Conservation (phyloP, 2,329 filamentous ascomycete genomes). For the Saccharata proteae region DNA sequence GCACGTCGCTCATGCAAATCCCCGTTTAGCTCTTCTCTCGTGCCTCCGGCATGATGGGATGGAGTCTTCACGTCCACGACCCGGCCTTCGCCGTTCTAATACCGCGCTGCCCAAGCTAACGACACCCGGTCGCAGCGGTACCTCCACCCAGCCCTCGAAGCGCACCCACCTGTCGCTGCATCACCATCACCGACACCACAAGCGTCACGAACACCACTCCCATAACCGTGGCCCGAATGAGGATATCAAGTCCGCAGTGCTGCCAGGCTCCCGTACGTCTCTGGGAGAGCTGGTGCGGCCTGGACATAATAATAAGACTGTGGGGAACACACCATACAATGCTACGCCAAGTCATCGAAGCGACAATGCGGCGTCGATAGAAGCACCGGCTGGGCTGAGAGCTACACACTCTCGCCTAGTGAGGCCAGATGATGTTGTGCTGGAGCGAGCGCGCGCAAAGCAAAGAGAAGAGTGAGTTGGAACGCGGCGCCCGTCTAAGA, state of each 20-base stretch:
- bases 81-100: no score
- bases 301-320: constrained; percentile 15
- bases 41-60: no score
- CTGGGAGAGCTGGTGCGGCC: constrained; percentile 31
- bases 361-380: neutral
- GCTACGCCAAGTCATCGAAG: neutral
- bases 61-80: no score
- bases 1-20: no score
- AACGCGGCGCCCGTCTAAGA: neutral
- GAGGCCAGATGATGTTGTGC: constrained; percentile 26
- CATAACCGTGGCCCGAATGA: constrained; percentile 19
- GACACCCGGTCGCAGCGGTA: constrained; percentile 6
- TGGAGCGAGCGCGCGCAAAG: constrained; percentile 22
- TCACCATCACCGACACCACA: constrained; percentile 17
- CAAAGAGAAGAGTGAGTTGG: constrained; percentile 25
- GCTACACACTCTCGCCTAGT: constrained; percentile 19
- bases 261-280: constrained; percentile 31
- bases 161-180: constrained; percentile 18
- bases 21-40: no score
- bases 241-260: constrained; percentile 30
- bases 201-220: constrained; percentile 15
- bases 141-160: constrained; percentile 12
- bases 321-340: no score
- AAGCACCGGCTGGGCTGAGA: constrained; percentile 2
- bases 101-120: constrained; percentile 5